phyloP scores from a whole-genome alignment of 768 basidiomycete species.

The Agrocybe chaxingu region DNA sequence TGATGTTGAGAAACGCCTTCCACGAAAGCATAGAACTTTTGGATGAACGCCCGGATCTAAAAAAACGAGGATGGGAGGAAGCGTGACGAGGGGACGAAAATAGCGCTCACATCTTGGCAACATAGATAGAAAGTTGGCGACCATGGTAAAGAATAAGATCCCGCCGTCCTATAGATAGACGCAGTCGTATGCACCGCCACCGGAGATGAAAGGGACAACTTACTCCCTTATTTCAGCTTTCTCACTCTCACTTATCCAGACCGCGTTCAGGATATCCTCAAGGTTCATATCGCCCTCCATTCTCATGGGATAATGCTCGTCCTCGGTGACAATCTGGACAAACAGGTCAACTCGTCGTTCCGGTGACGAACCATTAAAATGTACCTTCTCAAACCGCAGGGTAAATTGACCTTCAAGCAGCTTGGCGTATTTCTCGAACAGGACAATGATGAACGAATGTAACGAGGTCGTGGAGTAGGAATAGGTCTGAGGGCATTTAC shows the following conservation, averaged over 20 bases:
- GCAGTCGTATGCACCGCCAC: not conserved
- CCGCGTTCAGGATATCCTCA: conserved; percentile 70
- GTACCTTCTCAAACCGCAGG: conserved; percentile 75
- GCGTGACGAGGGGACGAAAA: not conserved
- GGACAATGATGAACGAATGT: conserved; percentile 76
- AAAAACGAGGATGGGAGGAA: not conserved
- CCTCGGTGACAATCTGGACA: conserved; percentile 72
- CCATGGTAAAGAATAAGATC: conserved; percentile 85
- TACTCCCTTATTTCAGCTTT: conserved; percentile 57
- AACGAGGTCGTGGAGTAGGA: conserved; percentile 82
- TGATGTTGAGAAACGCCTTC: conserved; percentile 94
- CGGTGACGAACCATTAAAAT: conserved; percentile 15
- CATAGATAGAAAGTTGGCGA: conserved; percentile 94
- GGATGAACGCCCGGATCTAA: conserved; percentile 85
- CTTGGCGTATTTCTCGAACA: conserved; percentile 88
- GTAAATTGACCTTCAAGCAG: conserved; percentile 82
- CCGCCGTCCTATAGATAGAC: conserved; percentile 40
- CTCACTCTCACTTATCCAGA: conserved; percentile 78
- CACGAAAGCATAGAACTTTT: conserved; percentile 94
- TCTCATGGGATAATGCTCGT: conserved; percentile 90
- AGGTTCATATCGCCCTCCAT: conserved; percentile 58
- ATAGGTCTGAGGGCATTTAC: conserved; percentile 56
- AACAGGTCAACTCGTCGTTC: not conserved
- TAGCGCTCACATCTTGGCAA: conserved; percentile 70
- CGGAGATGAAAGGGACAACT: conserved; percentile 5